These are phyloP conservation scores for Thalassiosira allenii DNA, from an alignment of 352 stramenopile species.

Conservation along the genomic window DNA sequence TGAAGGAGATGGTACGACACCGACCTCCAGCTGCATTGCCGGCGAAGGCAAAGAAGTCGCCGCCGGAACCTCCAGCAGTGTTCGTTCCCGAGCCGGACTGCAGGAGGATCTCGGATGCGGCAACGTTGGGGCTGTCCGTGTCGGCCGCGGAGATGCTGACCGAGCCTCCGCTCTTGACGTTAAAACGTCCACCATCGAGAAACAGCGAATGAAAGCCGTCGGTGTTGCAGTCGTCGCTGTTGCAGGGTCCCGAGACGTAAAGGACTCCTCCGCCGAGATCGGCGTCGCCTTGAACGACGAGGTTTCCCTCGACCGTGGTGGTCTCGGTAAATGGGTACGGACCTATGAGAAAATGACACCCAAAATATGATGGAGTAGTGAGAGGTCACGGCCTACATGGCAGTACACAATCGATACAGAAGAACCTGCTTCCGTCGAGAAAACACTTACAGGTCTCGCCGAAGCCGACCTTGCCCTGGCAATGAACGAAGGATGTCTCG, in stretches of 20 bases:
- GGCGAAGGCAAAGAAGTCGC: slow-evolving; percentile 47
- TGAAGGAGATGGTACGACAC: too few species aligned
- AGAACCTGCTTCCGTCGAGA: too few species aligned
- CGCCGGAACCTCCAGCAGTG: slow-evolving; percentile 38
- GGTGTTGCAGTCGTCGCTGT: slow-evolving; percentile 33
- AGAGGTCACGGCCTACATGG: too few species aligned
- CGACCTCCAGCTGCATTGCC: slow-evolving; percentile 48
- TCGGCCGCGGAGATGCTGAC: slow-evolving; percentile 41
- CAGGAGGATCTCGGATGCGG: slow-evolving; percentile 36
- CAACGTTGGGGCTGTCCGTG: slow-evolving; percentile 28
- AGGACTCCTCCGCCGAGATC: slow-evolving; percentile 31
- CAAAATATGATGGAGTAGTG: too few species aligned
- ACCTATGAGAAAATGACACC: too few species aligned
- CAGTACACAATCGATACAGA: too few species aligned
- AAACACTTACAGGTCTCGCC: slow-evolving; percentile 23
- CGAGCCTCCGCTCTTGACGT: slow-evolving; percentile 33
- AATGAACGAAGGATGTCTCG: slow-evolving; percentile 40
- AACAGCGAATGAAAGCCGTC: slow-evolving; percentile 42
- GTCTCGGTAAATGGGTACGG: slow-evolving; percentile 38
- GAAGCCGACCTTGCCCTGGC: slow-evolving; percentile 34
- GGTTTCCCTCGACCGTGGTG: slow-evolving; percentile 37
- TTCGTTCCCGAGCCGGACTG: slow-evolving; percentile 38
- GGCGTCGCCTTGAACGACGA: slow-evolving; percentile 36
- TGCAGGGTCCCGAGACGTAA: slow-evolving; percentile 46
- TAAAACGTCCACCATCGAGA: slow-evolving; percentile 47